phyloP scores from a whole-genome alignment of 352 stramenopile species.

The Phytophthora cajani region DNA sequence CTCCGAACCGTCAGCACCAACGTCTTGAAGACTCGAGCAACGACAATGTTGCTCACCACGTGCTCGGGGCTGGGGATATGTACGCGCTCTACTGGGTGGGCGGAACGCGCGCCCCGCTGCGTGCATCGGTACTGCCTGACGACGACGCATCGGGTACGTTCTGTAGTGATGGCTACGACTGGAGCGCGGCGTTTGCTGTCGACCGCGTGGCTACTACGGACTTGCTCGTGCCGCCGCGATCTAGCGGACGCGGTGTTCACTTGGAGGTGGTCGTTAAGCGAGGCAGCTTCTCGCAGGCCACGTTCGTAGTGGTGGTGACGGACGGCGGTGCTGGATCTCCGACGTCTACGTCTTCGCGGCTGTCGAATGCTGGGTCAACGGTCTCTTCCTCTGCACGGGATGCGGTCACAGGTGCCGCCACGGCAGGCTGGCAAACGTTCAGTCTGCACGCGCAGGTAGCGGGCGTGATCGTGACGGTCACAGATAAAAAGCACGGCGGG shows the following conservation, averaged over 20 bases:
- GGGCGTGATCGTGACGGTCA: conserved; percentile 72
- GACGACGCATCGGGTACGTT: conserved; percentile 24
- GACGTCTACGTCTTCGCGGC: conserved; percentile 26
- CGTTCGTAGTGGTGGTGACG: conserved; percentile 72
- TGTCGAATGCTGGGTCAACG: conserved; percentile 27
- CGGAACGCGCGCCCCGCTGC: conserved; percentile 55
- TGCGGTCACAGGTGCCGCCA: background rate
- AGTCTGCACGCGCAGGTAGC: conserved; percentile 76
- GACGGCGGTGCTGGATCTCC: conserved; percentile 35
- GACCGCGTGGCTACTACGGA: conserved; percentile 54
- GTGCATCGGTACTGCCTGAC: conserved; percentile 62
- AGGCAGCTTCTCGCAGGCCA: conserved; percentile 76
- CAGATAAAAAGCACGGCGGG: conserved; percentile 54
- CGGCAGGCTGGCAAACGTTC: conserved; percentile 59
- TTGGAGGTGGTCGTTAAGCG: conserved; percentile 75
- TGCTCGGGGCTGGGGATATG: conserved; percentile 69
- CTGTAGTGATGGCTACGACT: conserved; percentile 61
- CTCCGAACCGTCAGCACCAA: conserved; percentile 33
- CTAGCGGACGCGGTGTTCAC: conserved; percentile 30
- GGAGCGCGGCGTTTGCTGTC: conserved; percentile 64
- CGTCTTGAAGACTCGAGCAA: conserved; percentile 34
- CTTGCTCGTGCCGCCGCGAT: conserved; percentile 59
- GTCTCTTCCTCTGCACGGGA: conserved; percentile 26
- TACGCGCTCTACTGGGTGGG: conserved; percentile 85
- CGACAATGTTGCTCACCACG: conserved; percentile 71